phyloP scores from a whole-genome alignment of 192 early-diverging fungal genomes.

The Umbelopsis ramanniana region DNA sequence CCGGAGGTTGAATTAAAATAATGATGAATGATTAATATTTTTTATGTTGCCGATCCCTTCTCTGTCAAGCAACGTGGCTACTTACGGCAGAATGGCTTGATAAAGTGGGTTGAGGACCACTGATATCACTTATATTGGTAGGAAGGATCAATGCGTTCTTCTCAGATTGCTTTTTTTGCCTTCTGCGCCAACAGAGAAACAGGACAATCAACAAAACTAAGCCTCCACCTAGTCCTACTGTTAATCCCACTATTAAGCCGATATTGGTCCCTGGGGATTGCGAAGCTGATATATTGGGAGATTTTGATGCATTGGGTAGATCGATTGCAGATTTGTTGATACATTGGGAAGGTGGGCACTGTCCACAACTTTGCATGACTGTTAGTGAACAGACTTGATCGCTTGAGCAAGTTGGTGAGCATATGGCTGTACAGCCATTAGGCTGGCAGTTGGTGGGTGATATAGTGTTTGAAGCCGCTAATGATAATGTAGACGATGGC shows the following conservation, averaged over 20 bases:
- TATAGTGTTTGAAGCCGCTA: background rate
- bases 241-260: background rate
- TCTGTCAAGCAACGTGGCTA: background rate
- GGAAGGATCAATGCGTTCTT: background rate
- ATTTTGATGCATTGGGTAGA: background rate
- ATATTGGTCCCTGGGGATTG: background rate
- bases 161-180: background rate
- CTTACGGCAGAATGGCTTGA: background rate
- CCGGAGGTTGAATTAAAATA: constrained; percentile 12
- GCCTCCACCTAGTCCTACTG: constrained; percentile 10
- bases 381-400: constrained; percentile 26
- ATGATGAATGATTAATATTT: constrained; percentile 6
- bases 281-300: background rate
- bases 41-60: constrained; percentile 9
- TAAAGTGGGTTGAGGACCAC: constrained; percentile 2
- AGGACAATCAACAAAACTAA: background rate
- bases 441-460: constrained; percentile 21
- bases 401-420: constrained; percentile 24
- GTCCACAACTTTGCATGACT: constrained; percentile 33
- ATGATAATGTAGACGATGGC: background rate
- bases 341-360: constrained; percentile 33
- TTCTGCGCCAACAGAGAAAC: constrained; percentile 9
- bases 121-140: background rate
- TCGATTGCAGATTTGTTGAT: constrained; percentile 17
- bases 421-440: constrained; percentile 10